Evolutionary conservation across 2,329 filamentous ascomycete genomes (phyloP), one percentile per base, ranked within the genome.

Genomic region (Corynespora cassiicola): DNA sequence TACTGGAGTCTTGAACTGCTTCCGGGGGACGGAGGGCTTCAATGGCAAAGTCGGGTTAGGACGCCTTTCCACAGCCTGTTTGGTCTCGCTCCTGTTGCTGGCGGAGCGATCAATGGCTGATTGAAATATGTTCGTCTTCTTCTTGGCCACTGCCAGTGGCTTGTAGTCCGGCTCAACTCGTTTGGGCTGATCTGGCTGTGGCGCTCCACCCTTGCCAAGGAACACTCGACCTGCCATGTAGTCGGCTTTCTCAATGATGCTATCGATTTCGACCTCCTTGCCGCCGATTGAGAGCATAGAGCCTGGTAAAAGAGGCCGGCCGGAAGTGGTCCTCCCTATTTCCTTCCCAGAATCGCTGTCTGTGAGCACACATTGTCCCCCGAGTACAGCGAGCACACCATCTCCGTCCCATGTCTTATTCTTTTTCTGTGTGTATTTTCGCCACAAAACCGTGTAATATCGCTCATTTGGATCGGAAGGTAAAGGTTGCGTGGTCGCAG

Each of bases 401-500:
- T 89, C 86, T 2, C 85, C 85, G 55, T 88, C 85, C 85, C 86
- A 89, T 5, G 84, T 88, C 62, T 88, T 88, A 65, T 88, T 81
- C 68, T 88, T 89, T 64, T 87, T 88, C 5, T 72, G 78, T 0
- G 84, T 87, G 34, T 78, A 80, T 63, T 86, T 87, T 14, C 86
- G 80, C 85, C 74, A 76, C 11, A 76, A 44, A 0, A 76, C 74
- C 0, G 60, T 69, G 37, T 72, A 76, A 44, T 73, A 75, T 30
- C 53, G 58, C 24, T 54, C 66, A 25, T 70, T 59, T 5, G 48
- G 37, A 8, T 54, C 56, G n/a, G 41, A 37, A 25, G 46, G 47
- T 2, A 50, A 31, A 7, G 50, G 43, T 12, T 50, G 45, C 6
- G 54, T 39, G 15, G 52, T 42, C 26, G 44, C 50, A 4, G 56